Percentiles rank a stretch among this genome's conserved stretches.
These are phyloP conservation scores for Cairneyella variabilis DNA, from an alignment of 495 filamentous ascomycete species.

Conservation along the genomic window DNA sequence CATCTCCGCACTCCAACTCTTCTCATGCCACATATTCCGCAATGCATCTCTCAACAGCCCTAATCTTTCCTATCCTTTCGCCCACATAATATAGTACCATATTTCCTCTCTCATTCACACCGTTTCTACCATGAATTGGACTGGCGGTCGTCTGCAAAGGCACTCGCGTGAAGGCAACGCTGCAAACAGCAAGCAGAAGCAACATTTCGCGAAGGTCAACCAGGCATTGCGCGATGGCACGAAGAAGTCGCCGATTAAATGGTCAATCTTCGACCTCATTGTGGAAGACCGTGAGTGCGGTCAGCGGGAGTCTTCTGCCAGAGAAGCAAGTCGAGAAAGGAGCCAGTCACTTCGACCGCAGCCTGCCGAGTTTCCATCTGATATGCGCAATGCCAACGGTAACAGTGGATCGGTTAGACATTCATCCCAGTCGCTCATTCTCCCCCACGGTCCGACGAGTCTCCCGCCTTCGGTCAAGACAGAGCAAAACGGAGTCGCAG, in stretches of 20 bases:
- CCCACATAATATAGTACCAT: too few species aligned
- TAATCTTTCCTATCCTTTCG: too few species aligned
- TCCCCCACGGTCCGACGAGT: too few species aligned
- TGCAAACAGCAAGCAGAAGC: slow-evolving; percentile 15
- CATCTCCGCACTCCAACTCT: too few species aligned
- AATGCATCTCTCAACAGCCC: too few species aligned
- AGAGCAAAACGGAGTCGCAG: neutral
- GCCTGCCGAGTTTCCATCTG: neutral
- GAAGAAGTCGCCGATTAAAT: slow-evolving; percentile 18
- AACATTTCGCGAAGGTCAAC: slow-evolving; percentile 25
- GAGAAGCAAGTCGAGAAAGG: neutral
- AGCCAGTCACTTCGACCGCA: neutral
- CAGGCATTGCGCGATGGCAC: slow-evolving; percentile 14
- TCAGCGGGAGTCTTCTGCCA: neutral
- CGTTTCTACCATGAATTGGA: slow-evolving; percentile 26
- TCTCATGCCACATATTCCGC: too few species aligned
- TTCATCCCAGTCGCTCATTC: neutral
- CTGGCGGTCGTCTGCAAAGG: slow-evolving; percentile 24
- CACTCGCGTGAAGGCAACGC: slow-evolving; percentile 10
- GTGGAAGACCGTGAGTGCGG: neutral
- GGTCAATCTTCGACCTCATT: slow-evolving; percentile 4
- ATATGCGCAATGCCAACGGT: too few species aligned
- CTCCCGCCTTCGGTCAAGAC: neutral
- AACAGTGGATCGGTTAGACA: neutral
- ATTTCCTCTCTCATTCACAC: neutral